Percentiles rank a stretch among this genome's conserved stretches.
Conservation (phyloP, 2,329 filamentous ascomycete species). For the Botryotinia narcissicola region DNA sequence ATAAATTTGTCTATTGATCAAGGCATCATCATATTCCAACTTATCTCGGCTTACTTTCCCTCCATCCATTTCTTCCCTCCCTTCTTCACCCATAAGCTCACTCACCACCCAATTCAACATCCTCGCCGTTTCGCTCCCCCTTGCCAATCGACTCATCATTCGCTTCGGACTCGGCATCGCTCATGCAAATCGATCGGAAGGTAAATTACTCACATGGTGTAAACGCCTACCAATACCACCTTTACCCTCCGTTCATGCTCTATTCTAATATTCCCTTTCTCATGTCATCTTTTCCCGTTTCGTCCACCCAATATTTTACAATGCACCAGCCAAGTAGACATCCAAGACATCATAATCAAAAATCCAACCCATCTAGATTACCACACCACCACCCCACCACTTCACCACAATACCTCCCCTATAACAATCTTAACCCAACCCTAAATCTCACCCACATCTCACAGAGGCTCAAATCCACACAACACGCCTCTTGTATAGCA, state of each 20-base stretch:
- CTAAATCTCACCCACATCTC: background rate
- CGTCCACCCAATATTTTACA: background rate
- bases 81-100: background rate
- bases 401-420: background rate
- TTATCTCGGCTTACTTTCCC: background rate
- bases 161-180: background rate
- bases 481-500: background rate
- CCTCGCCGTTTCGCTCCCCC: no score
- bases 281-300: no score
- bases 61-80: background rate
- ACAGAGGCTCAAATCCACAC: background rate
- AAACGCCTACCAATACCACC: background rate
- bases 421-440: background rate
- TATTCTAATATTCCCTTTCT: background rate
- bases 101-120: background rate
- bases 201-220: slow-evolving; percentile 11
- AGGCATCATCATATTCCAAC: background rate
- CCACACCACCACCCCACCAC: background rate
- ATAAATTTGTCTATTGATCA: background rate
- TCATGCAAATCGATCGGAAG: background rate
- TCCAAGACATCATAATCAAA: background rate
- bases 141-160: background rate
- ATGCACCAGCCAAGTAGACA: background rate
- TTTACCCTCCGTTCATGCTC: background rate
- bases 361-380: background rate